Evolutionary conservation across 1,284 basidiomycete genomes (phyloP).

Genomic region (Pholiota adiposa): DNA sequence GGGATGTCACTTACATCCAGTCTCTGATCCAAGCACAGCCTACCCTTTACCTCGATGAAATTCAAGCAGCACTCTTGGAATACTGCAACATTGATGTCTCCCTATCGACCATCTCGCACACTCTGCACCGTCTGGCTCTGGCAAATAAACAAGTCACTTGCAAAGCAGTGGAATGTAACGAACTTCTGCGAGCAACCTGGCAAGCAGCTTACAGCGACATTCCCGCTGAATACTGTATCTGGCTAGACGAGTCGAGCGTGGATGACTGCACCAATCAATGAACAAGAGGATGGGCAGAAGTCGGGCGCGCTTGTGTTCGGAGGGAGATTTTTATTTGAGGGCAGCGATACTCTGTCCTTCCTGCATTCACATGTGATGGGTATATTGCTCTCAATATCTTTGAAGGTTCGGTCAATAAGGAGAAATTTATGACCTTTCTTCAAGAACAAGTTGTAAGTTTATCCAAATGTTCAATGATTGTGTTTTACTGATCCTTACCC

Average conservation of each 20-base stretch:
- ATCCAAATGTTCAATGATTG: no score
- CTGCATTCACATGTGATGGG: no score
- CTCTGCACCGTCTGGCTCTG: constrained; percentile 15
- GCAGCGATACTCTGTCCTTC: no score
- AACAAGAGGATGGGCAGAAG: no score
- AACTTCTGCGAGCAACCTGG: constrained; percentile 1
- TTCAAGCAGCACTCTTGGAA: constrained; percentile 11
- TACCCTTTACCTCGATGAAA: constrained; percentile 19
- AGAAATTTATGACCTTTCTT: no score
- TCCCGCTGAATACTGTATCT: constrained; percentile 29
- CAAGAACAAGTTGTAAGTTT: no score
- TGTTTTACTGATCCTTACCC: no score
- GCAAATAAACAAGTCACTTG: constrained; percentile 23
- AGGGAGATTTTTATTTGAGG: no score
- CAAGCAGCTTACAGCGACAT: constrained; percentile 1
- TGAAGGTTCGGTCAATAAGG: no score
- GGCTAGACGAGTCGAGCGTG: constrained; percentile 30
- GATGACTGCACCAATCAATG: no score
- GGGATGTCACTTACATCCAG: constrained; percentile 20
- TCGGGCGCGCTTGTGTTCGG: no score
- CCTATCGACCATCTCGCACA: constrained; percentile 9
- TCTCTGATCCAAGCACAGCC: constrained; percentile 18
- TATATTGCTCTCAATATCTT: no score
- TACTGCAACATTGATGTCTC: constrained; percentile 9
- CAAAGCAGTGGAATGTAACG: neutral